Evolutionary conservation across 768 basidiomycete genomes (phyloP), one percentile per base, ranked within the genome.

Genomic region (Phanerodontia chrysosporium): DNA sequence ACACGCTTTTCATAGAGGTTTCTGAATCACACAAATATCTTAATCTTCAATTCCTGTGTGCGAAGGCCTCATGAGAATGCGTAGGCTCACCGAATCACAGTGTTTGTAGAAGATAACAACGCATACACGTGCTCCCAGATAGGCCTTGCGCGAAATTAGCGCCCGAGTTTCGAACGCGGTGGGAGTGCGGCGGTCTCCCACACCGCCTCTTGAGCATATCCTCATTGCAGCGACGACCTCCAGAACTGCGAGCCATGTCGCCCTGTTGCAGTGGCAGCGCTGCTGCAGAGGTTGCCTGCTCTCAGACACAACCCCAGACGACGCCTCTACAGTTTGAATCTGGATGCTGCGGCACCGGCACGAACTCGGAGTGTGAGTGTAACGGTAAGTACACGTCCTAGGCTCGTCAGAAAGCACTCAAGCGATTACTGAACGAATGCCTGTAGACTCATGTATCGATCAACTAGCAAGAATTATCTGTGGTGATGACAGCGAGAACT

Each of bases 401-500:
- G 13, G 35, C 18, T n/a, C 56, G 29, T 22, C 27, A 9, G 16
- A 18, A 24, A 45, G 30, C 32, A 29, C 39, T 51, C n/a, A 22
- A 32, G 42, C 21, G 14, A 27, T 10, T 8, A 29, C 22, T 18
- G 51, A 55, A 51, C 35, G 42, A 32, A 14, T 5, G 24, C 10
- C 14, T 22, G 46, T 42, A 70, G 69, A 70, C 53, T 13, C 55
- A 0, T 70, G 69, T 45, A 51, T 70, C 24, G 65, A 68, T 29
- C 42, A 68, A 39, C 64, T 70, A 1, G 69, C 69, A 1, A 57
- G 64, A 35, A 66, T 63, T 22, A 67, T 70, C 12, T 70, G 69
- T 53, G 66, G 66, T 10, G 62, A 67, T 24, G 67, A 70, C 45
- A 66, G 67, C 55, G 64, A 48, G 18, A 66, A 68, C 39, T 52